Evolutionary conservation across 2,329 filamentous ascomycete genomes (phyloP).

Genomic region (Parastagonospora avenae): DNA sequence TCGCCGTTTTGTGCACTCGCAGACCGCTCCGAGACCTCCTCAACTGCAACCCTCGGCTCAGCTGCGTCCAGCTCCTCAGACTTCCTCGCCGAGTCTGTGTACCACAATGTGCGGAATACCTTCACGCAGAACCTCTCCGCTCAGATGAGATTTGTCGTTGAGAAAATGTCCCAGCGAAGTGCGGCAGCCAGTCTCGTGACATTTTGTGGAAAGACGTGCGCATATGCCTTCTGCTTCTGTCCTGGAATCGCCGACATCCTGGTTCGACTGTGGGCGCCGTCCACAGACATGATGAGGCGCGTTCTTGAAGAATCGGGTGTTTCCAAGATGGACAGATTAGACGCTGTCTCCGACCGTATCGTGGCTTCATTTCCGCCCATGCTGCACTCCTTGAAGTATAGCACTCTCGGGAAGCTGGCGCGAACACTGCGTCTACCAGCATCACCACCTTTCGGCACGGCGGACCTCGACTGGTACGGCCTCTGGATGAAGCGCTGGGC

Average conservation of each 20-base stretch:
- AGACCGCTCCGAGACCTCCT: conserved; percentile 56
- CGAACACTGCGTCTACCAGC: conserved; percentile 68
- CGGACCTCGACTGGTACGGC: conserved; percentile 81
- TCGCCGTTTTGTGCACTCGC: conserved; percentile 68
- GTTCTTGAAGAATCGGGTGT: conserved; percentile 72
- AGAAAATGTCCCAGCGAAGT: conserved; percentile 82
- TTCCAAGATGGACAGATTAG: conserved; percentile 57
- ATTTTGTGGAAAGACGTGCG: conserved; percentile 88
- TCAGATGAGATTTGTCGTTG: conserved; percentile 85
- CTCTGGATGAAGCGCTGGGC: conserved; percentile 86
- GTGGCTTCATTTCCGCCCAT: conserved; percentile 71
- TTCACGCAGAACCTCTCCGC: conserved; percentile 81
- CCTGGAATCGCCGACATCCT: conserved; percentile 84
- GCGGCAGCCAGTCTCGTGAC: conserved; percentile 70
- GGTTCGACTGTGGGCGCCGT: conserved; percentile 78
- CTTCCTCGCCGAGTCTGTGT: conserved; percentile 75
- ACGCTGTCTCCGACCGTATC: conserved; percentile 63
- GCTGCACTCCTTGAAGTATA: conserved; percentile 66
- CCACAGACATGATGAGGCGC: conserved; percentile 70
- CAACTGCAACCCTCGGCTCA: conserved; percentile 60
- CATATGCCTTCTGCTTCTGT: conserved; percentile 92
- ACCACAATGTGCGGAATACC: conserved; percentile 87
- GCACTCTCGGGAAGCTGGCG: conserved; percentile 64
- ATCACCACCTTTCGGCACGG: conserved; percentile 69
- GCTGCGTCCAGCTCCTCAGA: conserved; percentile 65